Conservation (phyloP, 495 filamentous ascomycete genomes). For the Cryomyces antarcticus region DNA sequence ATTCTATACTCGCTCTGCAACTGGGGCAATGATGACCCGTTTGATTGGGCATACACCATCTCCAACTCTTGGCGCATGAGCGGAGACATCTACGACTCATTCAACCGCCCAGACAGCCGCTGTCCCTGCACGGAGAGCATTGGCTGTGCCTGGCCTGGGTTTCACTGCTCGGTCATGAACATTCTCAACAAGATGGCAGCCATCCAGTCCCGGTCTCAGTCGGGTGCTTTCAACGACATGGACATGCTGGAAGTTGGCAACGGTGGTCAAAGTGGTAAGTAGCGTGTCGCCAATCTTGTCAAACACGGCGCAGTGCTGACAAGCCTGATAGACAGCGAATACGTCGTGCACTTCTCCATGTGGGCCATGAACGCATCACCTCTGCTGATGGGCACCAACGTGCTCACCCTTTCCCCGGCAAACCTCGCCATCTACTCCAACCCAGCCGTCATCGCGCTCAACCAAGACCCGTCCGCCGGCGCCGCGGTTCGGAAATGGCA, state of each 20-base stretch:
- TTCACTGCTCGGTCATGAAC: conserved; percentile 30
- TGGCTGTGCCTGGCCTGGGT: conserved; percentile 29
- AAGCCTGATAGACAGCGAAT: conserved; percentile 10
- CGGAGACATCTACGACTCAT: conserved; percentile 28
- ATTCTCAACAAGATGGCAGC: conserved; percentile 13
- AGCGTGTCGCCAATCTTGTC: neutral
- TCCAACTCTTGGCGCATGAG: conserved; percentile 37
- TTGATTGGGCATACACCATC: conserved; percentile 32
- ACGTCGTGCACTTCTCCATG: conserved; percentile 15
- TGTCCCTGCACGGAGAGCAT: conserved; percentile 18
- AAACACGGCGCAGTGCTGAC: neutral
- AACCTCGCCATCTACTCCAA: conserved; percentile 12
- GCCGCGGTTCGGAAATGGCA: conserved; percentile 14
- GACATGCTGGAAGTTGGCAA: conserved; percentile 20
- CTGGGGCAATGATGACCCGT: conserved; percentile 33
- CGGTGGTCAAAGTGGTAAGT: conserved; percentile 6
- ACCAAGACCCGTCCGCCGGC: conserved; percentile 30
- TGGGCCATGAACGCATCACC: conserved; percentile 12
- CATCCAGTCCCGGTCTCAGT: conserved; percentile 6
- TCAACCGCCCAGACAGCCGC: conserved; percentile 14
- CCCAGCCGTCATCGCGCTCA: conserved; percentile 16
- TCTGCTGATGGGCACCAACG: conserved; percentile 13
- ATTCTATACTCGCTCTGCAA: conserved; percentile 47
- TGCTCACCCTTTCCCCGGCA: conserved; percentile 7
- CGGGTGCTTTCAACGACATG: conserved; percentile 15